Evolutionary conservation across 2,329 filamentous ascomycete species (phyloP), one percentile per base, ranked within the genome.

Genomic region (Orbilia oligospora): DNA sequence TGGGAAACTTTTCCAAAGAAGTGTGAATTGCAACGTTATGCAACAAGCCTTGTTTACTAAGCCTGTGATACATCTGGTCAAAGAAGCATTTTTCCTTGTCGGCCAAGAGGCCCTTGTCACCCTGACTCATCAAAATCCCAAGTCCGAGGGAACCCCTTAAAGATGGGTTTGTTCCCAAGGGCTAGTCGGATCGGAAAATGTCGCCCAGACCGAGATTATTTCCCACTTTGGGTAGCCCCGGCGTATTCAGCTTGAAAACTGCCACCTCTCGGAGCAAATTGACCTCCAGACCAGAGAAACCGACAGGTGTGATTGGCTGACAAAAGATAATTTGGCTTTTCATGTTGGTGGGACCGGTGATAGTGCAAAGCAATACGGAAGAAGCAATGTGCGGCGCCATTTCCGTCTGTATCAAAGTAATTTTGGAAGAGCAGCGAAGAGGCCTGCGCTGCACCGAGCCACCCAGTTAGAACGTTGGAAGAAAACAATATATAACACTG

Each of bases 111-210:
- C 24, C 22, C 56, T 55, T 44, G 68, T 72, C 41, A 72, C 75
- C 75, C 75, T 78, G 75, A 78, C 41, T 78, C 75, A 78, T 78
- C 68, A 78, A 30, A 76, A 78, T 38, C 53, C 63, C 30, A 24
- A 68, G 56, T 20, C 56, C 61, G 61, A 67, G 27, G 49, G 12
- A 71, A 27, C 75, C 75, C 68, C 75, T 69, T 65, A 49, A 36
- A 30, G 46, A 46, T 41, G 51, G 48, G 24, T 48, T 46, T 16
- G 16, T 14, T 12, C 12, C n/a, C 18, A 36, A 22, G 53, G n/a
- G 53, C 41, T 44, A 55, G 46, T 78, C 75, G 75, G 75, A 58
- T 69, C 75, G 75, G 75, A 78, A 72, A 51, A 44, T 20, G 66
- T 71, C 63, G 63, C 44, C 49, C 48, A 41, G 61, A 24, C 75